Evolutionary conservation across 2,329 filamentous ascomycete genomes (phyloP), one percentile per base, ranked within the genome.

Genomic region (Myriosclerotinia curreyana): DNA sequence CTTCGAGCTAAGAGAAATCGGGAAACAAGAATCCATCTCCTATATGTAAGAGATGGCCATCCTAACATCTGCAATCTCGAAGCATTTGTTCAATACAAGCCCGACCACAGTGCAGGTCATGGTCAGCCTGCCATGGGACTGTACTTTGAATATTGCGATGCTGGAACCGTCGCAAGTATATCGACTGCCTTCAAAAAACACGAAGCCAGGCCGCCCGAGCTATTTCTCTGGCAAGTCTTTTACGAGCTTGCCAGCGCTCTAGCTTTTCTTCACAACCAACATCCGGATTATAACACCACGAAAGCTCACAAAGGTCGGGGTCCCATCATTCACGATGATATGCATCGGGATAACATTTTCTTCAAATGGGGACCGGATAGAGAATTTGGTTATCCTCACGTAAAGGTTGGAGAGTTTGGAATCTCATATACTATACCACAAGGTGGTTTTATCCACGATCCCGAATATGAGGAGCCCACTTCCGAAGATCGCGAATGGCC

Each of bases 241-340:
- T 34, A 55, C 6, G 50, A 62, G 3, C 15, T 62, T 9, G n/a
- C 28, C 11, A 53, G 48, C 34, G 51, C 20, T 1, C 20, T 56
- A 14, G 60, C 60, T 2, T 62, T 62, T 56, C 50, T 62, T 6
- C 60, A 62, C 22, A 55, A 62, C 9, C 50, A 62, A 48, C 60
- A 62, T 40, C 60, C 60, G 14, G 50, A 62, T 62, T 56, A 56
- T 5, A 48, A 38, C 8, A 38, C 28, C 4, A 15, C 6, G 3
- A 5, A 8, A 6, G 40, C 42, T 17, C 34, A 56, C 11, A 2
- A n/a, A 12, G 22, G 15, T 0, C 38, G 34, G 15, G 31, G 22
- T 8, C n/a, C 25, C 1, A 58, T 56, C 9, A 36, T 56, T 22
- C 48, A 53, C 11, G 17, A 52, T 28, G 60, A 63, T 49, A n/a